Evolutionary conservation across 2,329 filamentous ascomycete species (phyloP).

Genomic region (Stenocarpella maydis): DNA sequence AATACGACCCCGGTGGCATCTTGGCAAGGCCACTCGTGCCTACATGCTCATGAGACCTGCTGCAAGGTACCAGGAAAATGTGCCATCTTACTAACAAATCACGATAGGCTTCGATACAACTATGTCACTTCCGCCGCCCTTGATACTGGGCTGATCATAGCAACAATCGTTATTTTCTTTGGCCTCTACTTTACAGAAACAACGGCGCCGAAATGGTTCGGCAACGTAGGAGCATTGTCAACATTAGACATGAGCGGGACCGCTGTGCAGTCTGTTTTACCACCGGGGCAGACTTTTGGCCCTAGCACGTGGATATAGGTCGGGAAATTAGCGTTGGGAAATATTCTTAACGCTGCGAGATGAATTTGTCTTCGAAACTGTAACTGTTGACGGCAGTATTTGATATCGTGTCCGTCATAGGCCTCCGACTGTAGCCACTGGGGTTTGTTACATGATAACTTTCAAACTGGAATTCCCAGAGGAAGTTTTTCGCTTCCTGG

Average conservation of each 20-base stretch:
- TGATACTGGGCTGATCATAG: constrained; percentile 72
- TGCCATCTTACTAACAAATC: background rate
- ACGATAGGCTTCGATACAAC: constrained; percentile 69
- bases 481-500: too few species aligned
- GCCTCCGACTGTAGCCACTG: background rate
- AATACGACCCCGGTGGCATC: background rate
- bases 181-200: constrained; percentile 68
- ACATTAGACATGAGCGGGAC: constrained; percentile 56
- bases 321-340: background rate
- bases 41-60: background rate
- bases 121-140: constrained; percentile 77
- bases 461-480: too few species aligned
- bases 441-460: too few species aligned
- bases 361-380: background rate
- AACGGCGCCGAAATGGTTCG: constrained; percentile 68
- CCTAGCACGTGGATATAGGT: constrained; percentile 55
- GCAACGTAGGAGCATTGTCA: constrained; percentile 57
- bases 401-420: background rate
- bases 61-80: background rate
- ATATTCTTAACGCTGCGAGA: background rate
- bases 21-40: background rate
- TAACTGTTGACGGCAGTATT: background rate
- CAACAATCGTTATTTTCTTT: constrained; percentile 75
- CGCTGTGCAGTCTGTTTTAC: constrained; percentile 54
- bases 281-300: constrained; percentile 59